Conservation (phyloP, 352 stramenopile genomes). For the Globisporangium viniferum region DNA sequence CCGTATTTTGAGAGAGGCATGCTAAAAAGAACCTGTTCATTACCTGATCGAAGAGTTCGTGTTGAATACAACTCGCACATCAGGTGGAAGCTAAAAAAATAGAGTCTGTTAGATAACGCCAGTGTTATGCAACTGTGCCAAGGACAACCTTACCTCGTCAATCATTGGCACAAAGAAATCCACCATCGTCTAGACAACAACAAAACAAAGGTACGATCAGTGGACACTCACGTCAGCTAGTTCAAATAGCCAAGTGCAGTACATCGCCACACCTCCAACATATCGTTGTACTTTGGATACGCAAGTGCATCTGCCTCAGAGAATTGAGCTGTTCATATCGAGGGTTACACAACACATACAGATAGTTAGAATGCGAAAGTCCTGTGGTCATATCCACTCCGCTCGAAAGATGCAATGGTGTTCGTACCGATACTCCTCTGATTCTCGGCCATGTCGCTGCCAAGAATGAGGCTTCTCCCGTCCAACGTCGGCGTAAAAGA, state of each 20-base stretch:
- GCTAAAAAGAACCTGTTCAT: not conserved
- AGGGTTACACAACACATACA: not conserved
- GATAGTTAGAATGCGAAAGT: not conserved
- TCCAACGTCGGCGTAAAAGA: slow-evolving; percentile 87
- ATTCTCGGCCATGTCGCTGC: slow-evolving; percentile 70
- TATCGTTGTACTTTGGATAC: slow-evolving; percentile 82
- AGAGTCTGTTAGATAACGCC: not conserved
- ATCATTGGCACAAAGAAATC: slow-evolving; percentile 82
- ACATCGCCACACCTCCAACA: slow-evolving; percentile 50
- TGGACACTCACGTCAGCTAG: not conserved
- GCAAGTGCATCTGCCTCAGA: slow-evolving; percentile 67
- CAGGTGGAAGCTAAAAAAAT: slow-evolving; percentile 47
- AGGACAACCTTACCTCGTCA: slow-evolving; percentile 50
- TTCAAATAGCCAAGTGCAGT: not conserved
- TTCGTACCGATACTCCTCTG: slow-evolving; percentile 67
- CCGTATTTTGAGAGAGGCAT: not conserved
- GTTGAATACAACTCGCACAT: slow-evolving; percentile 70
- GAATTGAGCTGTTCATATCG: slow-evolving; percentile 64
- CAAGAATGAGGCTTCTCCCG: slow-evolving; percentile 76
- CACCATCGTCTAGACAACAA: slow-evolving; percentile 51
- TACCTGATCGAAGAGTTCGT: slow-evolving; percentile 40
- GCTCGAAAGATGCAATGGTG: not conserved
- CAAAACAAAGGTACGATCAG: not conserved
- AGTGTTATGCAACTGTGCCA: not conserved
- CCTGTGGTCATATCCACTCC: not conserved